Conservation (phyloP, 768 basidiomycete species). For the Russula sp. region DNA sequence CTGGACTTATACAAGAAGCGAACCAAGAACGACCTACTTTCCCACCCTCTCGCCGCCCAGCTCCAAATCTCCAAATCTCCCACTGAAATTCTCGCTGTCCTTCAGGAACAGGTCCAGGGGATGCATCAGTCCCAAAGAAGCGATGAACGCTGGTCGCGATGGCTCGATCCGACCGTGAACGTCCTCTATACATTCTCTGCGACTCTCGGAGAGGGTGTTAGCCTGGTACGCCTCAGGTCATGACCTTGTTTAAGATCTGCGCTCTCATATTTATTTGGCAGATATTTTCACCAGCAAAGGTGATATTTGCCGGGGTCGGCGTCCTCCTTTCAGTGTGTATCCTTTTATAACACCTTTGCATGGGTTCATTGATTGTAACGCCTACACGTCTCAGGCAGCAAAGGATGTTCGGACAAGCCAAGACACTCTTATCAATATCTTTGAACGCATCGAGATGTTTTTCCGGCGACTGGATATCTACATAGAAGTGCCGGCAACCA, state of each 20-base stretch:
- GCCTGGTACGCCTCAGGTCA: neutral
- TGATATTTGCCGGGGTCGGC: neutral
- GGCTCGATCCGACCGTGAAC: neutral
- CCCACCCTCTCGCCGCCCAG: too few relatives aligned
- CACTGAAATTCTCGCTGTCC: too few relatives aligned
- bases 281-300: neutral
- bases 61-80: too few relatives aligned
- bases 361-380: neutral
- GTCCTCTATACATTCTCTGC: neutral
- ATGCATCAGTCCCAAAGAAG: too few relatives aligned
- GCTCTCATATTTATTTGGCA: neutral
- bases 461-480: neutral
- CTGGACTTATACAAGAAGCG: too few relatives aligned
- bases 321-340: neutral
- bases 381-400: neutral
- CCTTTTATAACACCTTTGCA: neutral
- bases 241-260: neutral
- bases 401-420: neutral
- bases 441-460: neutral
- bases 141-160: neutral
- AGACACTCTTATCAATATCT: neutral
- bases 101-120: too few relatives aligned
- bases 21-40: too few relatives aligned
- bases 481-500: neutral
- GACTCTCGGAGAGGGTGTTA: neutral